These are phyloP conservation scores for Podospora pseudocomata DNA, from an alignment of 495 filamentous ascomycete species.

Conservation along the genomic window DNA sequence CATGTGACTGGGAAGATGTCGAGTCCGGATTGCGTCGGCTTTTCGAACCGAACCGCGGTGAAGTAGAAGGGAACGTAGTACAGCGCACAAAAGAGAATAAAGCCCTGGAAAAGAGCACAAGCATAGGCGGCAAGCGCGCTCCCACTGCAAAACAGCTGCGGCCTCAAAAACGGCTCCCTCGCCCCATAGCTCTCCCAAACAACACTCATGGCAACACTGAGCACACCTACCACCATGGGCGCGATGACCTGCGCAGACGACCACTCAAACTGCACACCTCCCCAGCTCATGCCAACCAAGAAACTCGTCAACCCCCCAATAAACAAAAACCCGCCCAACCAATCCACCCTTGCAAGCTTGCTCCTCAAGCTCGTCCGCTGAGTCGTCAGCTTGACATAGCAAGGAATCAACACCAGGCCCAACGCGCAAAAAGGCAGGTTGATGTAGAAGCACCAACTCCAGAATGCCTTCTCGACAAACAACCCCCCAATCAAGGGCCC, in stretches of 20 bases:
- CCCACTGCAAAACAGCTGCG: constrained; percentile 43
- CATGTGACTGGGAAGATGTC: constrained; percentile 31
- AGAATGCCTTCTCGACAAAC: constrained; percentile 55
- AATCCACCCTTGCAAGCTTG: constrained; percentile 37
- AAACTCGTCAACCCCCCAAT: constrained; percentile 46
- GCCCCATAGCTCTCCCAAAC: constrained; percentile 44
- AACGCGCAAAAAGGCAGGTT: constrained; percentile 38
- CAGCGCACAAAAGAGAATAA: constrained; percentile 41
- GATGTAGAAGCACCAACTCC: constrained; percentile 44
- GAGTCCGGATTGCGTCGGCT: constrained; percentile 51
- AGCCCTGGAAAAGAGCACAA: constrained; percentile 35
- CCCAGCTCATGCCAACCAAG: constrained; percentile 56
- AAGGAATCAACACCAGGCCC: constrained; percentile 35
- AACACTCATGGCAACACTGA: constrained; percentile 27
- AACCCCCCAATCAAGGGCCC: constrained; percentile 75
- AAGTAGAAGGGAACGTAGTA: constrained; percentile 67
- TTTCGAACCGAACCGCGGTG: constrained; percentile 53
- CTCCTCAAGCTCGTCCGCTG: constrained; percentile 29
- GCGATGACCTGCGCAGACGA: constrained; percentile 42
- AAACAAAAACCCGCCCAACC: constrained; percentile 45
- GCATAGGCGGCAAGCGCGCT: constrained; percentile 37
- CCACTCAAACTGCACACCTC: constrained; percentile 53
- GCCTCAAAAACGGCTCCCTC: constrained; percentile 52
- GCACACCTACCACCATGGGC: constrained; percentile 45
- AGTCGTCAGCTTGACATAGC: constrained; percentile 34